Evolutionary conservation across 2,329 filamentous ascomycete genomes (phyloP), one percentile per base, ranked within the genome.

Genomic region (Aspergillus sp.): DNA sequence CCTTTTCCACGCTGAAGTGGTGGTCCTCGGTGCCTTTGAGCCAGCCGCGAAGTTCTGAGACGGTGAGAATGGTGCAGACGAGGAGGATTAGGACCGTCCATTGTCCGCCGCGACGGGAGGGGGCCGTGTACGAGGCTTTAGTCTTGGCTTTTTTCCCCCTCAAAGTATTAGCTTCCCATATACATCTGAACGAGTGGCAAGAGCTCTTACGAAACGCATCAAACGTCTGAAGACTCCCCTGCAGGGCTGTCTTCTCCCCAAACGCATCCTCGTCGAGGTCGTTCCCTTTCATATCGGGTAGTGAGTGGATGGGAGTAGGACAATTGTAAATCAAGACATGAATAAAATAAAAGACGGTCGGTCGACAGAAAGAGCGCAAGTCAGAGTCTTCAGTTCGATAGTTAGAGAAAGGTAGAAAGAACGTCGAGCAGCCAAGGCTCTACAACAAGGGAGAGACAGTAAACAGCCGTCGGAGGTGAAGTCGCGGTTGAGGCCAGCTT

Each of bases 1-100:
- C 88, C 70, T 94, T 93, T 68, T 97, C 93, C 47, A 98, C 91
- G 50, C 84, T 84, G 69, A 97, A 98, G 50, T 86, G 87, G 66
- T 97, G 91, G 47, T 81, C 82, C 62, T 95, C 93, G 45, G 79
- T 73, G 57, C 93, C 93, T 48, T 76, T 75, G 79, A 87, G 93
- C 89, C 91, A 97, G 46, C 84, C 82, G 52, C 73, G 67, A 32
- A 93, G 73, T 69, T 98, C 93, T 43, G 82, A 81, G 73, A 85
- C 81, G 56, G 87, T 75, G 49, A 98, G 85, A 52, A 88, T 64
- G 52, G 82, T 64, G 52, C 88, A 93, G 52, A 94, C 74, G 43
- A 86, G 52, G 50, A 85, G 73, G 71, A 98, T 86, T 44, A 83
- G 79, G 42, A 96, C 78, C 26, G 93, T 97, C 86, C 90, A 96